Evolutionary conservation across 1,284 basidiomycete species (phyloP).

Genomic region (Microbotryomycetes sp.): DNA sequence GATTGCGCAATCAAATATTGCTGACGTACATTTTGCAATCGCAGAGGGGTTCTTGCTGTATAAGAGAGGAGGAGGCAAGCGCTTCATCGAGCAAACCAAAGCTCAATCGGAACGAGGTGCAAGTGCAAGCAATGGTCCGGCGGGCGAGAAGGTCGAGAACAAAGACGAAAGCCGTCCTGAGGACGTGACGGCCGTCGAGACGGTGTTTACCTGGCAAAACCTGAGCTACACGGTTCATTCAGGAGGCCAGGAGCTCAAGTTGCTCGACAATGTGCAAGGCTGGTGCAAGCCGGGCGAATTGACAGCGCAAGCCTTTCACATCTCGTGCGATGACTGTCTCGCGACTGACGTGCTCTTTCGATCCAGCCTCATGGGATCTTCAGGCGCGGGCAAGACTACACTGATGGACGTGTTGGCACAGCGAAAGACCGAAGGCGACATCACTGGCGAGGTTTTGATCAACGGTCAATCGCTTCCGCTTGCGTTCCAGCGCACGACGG

Average conservation of each 20-base stretch:
- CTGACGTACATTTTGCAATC: neutral
- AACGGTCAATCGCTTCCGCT: conserved; percentile 48
- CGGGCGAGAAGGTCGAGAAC: no score
- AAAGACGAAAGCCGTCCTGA: conserved; percentile 5
- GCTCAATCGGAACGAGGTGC: neutral
- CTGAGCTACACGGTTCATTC: conserved; percentile 39
- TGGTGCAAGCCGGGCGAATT: conserved; percentile 46
- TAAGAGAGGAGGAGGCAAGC: conserved; percentile 38
- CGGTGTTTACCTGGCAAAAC: neutral
- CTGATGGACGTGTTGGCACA: conserved; percentile 49
- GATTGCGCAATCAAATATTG: neutral
- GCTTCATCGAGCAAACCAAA: conserved; percentile 33
- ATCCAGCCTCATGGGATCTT: conserved; percentile 37
- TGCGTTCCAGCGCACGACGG: conserved; percentile 49
- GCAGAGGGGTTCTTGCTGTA: conserved; percentile 36
- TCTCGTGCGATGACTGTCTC: no score
- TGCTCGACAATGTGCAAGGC: conserved; percentile 45
- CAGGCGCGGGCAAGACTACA: conserved; percentile 45
- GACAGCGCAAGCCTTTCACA: conserved; percentile 26
- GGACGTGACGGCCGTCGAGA: neutral
- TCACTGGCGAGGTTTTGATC: conserved; percentile 45
- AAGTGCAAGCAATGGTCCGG: neutral
- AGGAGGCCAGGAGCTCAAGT: conserved; percentile 40
- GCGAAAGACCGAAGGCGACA: conserved; percentile 48
- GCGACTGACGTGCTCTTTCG: conserved; percentile 24